phyloP scores from a whole-genome alignment of 2,329 filamentous ascomycete species.

The Colletotrichum musae region DNA sequence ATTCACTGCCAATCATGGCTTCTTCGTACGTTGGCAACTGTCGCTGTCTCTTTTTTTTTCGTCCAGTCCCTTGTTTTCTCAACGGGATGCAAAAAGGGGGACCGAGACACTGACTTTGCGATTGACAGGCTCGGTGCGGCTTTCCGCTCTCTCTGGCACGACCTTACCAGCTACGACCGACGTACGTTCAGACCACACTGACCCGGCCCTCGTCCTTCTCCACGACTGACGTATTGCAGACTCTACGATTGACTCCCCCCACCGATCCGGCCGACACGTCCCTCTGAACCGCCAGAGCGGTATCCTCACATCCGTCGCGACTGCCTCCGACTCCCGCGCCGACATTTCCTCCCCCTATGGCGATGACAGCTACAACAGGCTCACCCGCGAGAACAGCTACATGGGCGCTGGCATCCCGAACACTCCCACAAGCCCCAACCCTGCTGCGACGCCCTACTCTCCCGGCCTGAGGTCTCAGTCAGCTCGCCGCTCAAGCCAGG shows the following conservation, averaged over 20 bases:
- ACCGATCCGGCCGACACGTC: slow-evolving; percentile 90
- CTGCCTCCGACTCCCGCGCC: slow-evolving; percentile 88
- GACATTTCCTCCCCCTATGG: slow-evolving; percentile 86
- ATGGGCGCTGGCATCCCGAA: slow-evolving; percentile 71
- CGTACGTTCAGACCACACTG: slow-evolving; percentile 61
- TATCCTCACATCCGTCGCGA: slow-evolving; percentile 89
- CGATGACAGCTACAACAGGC: slow-evolving; percentile 70
- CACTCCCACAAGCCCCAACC: slow-evolving; percentile 66
- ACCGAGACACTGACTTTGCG: slow-evolving; percentile 40
- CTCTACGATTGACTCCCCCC: slow-evolving; percentile 92
- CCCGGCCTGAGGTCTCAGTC: slow-evolving; percentile 88
- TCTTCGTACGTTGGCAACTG: slow-evolving; percentile 39
- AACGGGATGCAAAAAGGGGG: slow-evolving; percentile 21
- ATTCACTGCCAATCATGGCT: slow-evolving; percentile 42
- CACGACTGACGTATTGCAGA: slow-evolving; percentile 68
- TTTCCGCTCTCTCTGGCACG: slow-evolving; percentile 96
- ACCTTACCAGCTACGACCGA: slow-evolving; percentile 81
- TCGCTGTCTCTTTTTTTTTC: neutral
- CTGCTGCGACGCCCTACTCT: slow-evolving; percentile 82
- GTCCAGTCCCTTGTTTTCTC: slow-evolving; percentile 26
- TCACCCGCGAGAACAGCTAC: slow-evolving; percentile 64
- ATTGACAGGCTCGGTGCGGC: slow-evolving; percentile 73
- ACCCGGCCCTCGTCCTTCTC: neutral
- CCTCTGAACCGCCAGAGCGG: slow-evolving; percentile 87
- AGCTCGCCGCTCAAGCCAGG: slow-evolving; percentile 75